Percentiles rank a stretch among this genome's conserved stretches.
These are phyloP conservation scores for Aspergillus tanneri DNA, from an alignment of 2,329 filamentous ascomycete species.

Conservation along the genomic window DNA sequence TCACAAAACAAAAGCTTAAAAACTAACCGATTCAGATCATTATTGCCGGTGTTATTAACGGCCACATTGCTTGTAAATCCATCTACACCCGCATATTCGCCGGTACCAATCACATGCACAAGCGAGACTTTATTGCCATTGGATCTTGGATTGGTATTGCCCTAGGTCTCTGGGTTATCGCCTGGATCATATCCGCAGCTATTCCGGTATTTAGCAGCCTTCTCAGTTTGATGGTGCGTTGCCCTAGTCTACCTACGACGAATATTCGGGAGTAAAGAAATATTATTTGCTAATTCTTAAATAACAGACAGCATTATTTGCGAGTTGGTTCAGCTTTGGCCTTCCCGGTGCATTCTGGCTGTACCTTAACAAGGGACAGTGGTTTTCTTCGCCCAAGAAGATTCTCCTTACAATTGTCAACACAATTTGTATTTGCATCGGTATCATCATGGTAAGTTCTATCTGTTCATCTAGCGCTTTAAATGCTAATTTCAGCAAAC, in stretches of 20 bases:
- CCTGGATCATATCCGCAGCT: conserved; percentile 64
- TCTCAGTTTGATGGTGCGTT: conserved; percentile 50
- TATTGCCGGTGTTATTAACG: conserved; percentile 67
- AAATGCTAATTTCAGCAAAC: background rate
- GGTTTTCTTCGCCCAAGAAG: conserved; percentile 20
- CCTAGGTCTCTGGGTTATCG: conserved; percentile 54
- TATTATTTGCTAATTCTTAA: no score
- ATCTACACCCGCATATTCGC: conserved; percentile 63
- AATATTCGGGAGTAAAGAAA: no score
- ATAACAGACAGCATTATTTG: conserved; percentile 56
- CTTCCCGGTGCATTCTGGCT: conserved; percentile 26
- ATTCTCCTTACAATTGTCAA: conserved; percentile 18
- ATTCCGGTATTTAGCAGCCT: conserved; percentile 66
- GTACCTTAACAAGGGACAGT: conserved; percentile 23
- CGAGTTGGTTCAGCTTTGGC: conserved; percentile 59
- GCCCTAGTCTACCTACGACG: background rate
- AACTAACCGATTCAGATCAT: conserved; percentile 52
- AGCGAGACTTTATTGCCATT: conserved; percentile 49
- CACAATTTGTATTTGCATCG: conserved; percentile 9
- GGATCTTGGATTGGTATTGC: conserved; percentile 58
- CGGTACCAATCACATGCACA: conserved; percentile 53
- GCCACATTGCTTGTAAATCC: conserved; percentile 62
- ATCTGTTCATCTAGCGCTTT: background rate
- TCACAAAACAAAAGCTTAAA: background rate
- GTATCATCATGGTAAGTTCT: conserved; percentile 8